A percentile compares a stretch with the other conserved stretches of the same genome.
Evolutionary conservation across 352 stramenopile genomes (phyloP).

Genomic region (Aphanomyces invadans): DNA sequence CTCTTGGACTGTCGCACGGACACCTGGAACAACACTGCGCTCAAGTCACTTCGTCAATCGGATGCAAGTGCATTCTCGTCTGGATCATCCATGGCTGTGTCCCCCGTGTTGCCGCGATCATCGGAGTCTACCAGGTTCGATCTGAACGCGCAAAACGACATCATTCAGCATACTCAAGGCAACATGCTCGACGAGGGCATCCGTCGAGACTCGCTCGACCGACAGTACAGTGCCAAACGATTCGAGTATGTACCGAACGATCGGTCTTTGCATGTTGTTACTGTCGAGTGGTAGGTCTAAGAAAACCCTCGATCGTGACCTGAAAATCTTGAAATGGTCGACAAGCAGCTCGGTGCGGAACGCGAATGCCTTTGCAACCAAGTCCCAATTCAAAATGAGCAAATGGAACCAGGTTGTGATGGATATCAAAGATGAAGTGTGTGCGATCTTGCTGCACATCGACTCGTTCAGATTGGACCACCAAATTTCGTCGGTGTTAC

Average conservation of each 20-base stretch:
- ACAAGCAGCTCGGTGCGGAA: too few species aligned
- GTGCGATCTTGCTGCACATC: conserved; percentile 46
- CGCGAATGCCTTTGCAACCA: too few species aligned
- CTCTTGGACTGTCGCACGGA: conserved; percentile 47
- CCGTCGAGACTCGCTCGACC: conserved; percentile 10
- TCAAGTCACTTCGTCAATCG: conserved; percentile 18
- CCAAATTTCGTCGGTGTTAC: conserved; percentile 48
- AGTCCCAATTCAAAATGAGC: conserved; percentile 25
- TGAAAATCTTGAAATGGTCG: too few species aligned
- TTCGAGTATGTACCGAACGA: neutral
- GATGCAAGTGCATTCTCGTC: too few species aligned
- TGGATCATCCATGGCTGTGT: neutral
- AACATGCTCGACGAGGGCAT: neutral
- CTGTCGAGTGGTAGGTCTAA: too few species aligned
- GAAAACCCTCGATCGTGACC: too few species aligned
- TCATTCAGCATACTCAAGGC: conserved; percentile 15
- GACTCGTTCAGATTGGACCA: conserved; percentile 57
- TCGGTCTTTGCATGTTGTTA: neutral
- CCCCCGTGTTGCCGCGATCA: conserved; percentile 7
- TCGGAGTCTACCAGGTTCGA: conserved; percentile 19
- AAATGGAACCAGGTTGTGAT: conserved; percentile 46
- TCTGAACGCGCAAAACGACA: conserved; percentile 15
- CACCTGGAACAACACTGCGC: too few species aligned
- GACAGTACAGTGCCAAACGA: neutral
- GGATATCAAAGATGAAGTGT: conserved; percentile 71